phyloP scores from a whole-genome alignment of 2,329 filamentous ascomycete genomes.

The Epichloe gansuensis region DNA sequence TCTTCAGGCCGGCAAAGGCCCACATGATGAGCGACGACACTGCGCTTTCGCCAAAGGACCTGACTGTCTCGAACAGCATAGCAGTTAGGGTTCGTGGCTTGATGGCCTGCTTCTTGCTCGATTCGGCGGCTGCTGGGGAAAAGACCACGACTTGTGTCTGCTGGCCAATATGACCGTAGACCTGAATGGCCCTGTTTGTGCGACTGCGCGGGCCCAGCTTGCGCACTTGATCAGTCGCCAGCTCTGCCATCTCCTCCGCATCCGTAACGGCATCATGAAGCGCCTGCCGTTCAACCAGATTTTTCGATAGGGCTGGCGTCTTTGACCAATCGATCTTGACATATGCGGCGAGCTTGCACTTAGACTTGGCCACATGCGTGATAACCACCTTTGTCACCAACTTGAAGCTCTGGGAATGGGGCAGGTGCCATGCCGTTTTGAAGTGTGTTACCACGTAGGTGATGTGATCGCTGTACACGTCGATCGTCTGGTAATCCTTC shows the following conservation, averaged over 20 bases:
- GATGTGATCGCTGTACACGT: conserved; percentile 65
- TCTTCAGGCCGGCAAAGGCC: conserved; percentile 53
- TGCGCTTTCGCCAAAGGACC: conserved; percentile 64
- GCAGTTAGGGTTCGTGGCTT: conserved; percentile 50
- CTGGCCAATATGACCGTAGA: conserved; percentile 65
- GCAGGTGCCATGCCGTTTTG: conserved; percentile 70
- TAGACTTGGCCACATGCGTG: conserved; percentile 83
- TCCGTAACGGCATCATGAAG: conserved; percentile 62
- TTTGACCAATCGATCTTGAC: conserved; percentile 79
- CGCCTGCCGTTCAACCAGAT: conserved; percentile 56
- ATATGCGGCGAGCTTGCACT: conserved; percentile 82
- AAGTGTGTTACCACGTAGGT: conserved; percentile 53
- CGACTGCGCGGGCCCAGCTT: conserved; percentile 61
- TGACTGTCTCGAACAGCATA: conserved; percentile 59
- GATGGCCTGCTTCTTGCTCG: conserved; percentile 44
- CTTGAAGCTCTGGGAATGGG: conserved; percentile 66
- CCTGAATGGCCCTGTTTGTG: conserved; percentile 66
- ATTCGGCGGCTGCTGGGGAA: conserved; percentile 35
- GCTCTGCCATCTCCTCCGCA: conserved; percentile 61
- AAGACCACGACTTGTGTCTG: conserved; percentile 53
- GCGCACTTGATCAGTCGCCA: conserved; percentile 66
- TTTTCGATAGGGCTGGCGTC: conserved; percentile 47
- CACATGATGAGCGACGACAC: conserved; percentile 68
- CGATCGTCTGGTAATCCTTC: conserved; percentile 75
- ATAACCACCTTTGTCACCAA: conserved; percentile 86